Percentiles rank a stretch among this genome's conserved stretches.
phyloP scores from a whole-genome alignment of 2,329 filamentous ascomycete species.

The Apiospora kogelbergensis region DNA sequence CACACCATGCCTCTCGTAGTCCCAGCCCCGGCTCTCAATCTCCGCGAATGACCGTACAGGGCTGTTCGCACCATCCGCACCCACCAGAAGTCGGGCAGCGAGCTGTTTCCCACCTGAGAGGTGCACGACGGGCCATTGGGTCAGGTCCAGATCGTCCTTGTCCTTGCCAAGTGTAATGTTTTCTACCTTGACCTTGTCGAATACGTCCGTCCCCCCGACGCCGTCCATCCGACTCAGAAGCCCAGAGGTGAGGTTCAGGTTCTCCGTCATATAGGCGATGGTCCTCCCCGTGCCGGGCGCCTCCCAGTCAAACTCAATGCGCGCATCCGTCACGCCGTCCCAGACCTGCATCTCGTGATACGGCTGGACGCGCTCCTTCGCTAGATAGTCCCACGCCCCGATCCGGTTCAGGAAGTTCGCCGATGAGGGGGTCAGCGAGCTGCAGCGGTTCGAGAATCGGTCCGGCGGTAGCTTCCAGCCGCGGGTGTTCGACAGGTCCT shows the following conservation, averaged over 20 bases:
- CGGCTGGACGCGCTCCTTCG: slow-evolving; percentile 71
- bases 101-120: slow-evolving; percentile 68
- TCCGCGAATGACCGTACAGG: slow-evolving; percentile 87
- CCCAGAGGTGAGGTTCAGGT: slow-evolving; percentile 80
- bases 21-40: slow-evolving; percentile 86
- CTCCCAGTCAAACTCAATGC: slow-evolving; percentile 84
- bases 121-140: slow-evolving; percentile 83
- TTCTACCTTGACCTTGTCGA: slow-evolving; percentile 76
- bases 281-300: slow-evolving; percentile 46
- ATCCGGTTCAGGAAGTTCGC: slow-evolving; percentile 80
- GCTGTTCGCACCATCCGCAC: slow-evolving; percentile 92
- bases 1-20: slow-evolving; percentile 86
- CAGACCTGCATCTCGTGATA: slow-evolving; percentile 98
- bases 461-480: slow-evolving; percentile 65
- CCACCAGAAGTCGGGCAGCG: slow-evolving; percentile 81
- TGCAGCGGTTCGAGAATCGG: slow-evolving; percentile 90
- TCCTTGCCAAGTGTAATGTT: slow-evolving; percentile 75
- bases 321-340: slow-evolving; percentile 87
- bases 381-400: slow-evolving; percentile 81
- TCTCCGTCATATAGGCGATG: slow-evolving; percentile 97
- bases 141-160: slow-evolving; percentile 70
- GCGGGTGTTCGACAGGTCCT: slow-evolving; percentile 72
- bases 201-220: slow-evolving; percentile 67
- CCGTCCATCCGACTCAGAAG: slow-evolving; percentile 71
- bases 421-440: slow-evolving; percentile 87